phyloP scores from a whole-genome alignment of 2,329 filamentous ascomycete species.

The Pseudohalonectria lignicola region DNA sequence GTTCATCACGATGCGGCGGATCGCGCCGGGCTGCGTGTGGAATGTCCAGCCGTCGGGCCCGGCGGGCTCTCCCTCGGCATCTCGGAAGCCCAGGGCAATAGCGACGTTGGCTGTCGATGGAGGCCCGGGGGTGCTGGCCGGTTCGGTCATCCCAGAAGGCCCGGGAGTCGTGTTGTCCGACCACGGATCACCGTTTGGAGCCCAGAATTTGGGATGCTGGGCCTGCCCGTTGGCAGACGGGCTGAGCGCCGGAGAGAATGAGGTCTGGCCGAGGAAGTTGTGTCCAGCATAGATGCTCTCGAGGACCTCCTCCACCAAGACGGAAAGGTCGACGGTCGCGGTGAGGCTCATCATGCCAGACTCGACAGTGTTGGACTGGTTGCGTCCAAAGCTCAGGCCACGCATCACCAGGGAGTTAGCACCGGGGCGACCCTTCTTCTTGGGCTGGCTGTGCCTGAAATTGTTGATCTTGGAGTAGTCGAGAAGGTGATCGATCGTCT shows the following conservation, averaged over 20 bases:
- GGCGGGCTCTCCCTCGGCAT: background rate
- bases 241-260: background rate
- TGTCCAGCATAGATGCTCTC: constrained; percentile 23
- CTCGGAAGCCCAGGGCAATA: background rate
- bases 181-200: no score
- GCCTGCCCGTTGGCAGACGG: background rate
- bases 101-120: background rate
- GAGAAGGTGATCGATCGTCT: constrained; percentile 37
- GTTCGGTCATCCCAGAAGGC: no score
- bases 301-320: constrained; percentile 20
- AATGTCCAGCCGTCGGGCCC: constrained; percentile 29
- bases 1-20: constrained; percentile 42
- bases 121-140: no score
- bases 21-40: constrained; percentile 34
- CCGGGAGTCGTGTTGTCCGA: background rate
- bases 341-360: constrained; percentile 12
- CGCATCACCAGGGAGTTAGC: constrained; percentile 4
- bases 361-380: constrained; percentile 5
- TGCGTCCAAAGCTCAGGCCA: background rate
- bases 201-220: no score
- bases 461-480: constrained; percentile 40
- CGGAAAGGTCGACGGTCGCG: constrained; percentile 16
- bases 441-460: constrained; percentile 2
- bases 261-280: constrained; percentile 12
- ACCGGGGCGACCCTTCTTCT: no score